A percentile compares a stretch with the other conserved stretches of the same genome.
Conservation (phyloP, 495 filamentous ascomycete genomes). For the Aspergillus baeticus region DNA sequence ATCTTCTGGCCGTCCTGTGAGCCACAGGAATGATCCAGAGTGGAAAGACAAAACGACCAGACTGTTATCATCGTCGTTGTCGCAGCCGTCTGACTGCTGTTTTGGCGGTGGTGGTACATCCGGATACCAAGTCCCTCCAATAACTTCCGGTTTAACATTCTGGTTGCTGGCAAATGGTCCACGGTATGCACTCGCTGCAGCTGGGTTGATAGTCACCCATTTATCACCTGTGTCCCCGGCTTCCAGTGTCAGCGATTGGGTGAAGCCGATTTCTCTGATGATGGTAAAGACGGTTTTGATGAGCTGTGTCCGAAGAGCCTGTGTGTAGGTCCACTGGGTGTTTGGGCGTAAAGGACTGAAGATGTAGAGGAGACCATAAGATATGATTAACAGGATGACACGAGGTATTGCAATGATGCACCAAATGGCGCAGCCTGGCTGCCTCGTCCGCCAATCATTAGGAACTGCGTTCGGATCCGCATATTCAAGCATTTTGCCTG, state of each 20-base stretch:
- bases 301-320: constrained; percentile 10
- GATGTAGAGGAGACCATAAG: constrained; percentile 15
- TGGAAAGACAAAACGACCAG: constrained; percentile 20
- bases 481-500: constrained; percentile 22
- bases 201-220: constrained; percentile 14
- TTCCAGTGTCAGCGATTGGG: constrained; percentile 16
- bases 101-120: not conserved
- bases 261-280: constrained; percentile 13
- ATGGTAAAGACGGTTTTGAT: constrained; percentile 1
- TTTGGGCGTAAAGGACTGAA: constrained; percentile 4
- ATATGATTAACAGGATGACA: constrained; percentile 2
- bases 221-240: constrained; percentile 7
- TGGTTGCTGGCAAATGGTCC: constrained; percentile 3
- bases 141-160: constrained; percentile 14
- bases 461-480: constrained; percentile 56
- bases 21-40: constrained; percentile 16
- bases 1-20: constrained; percentile 15
- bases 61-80: not conserved
- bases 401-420: constrained; percentile 26
- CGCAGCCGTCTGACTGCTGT: not conserved
- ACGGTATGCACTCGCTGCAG: constrained; percentile 6
- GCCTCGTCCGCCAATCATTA: constrained; percentile 45
- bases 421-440: constrained; percentile 66
- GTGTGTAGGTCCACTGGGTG: constrained; percentile 13
- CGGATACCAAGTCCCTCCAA: constrained; percentile 23